phyloP scores from a whole-genome alignment of 2,329 filamentous ascomycete species.

The Coniochaeta hoffmannii region DNA sequence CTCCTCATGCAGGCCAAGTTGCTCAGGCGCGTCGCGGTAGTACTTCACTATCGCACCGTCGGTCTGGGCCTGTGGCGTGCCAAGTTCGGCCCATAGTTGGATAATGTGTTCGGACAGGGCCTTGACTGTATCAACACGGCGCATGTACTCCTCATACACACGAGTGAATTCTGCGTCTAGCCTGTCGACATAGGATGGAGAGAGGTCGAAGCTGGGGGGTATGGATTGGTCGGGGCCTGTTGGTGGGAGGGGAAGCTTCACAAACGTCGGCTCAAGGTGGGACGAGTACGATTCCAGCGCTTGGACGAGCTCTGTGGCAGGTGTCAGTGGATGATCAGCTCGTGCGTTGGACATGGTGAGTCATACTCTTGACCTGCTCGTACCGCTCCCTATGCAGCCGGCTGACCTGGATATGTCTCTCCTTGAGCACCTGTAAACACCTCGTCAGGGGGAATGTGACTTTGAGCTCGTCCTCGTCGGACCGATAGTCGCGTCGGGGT shows the following conservation, averaged over 20 bases:
- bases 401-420: slow-evolving; percentile 75
- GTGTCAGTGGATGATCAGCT: slow-evolving; percentile 12
- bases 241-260: slow-evolving; percentile 78
- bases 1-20: slow-evolving; percentile 84
- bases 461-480: slow-evolving; percentile 58
- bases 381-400: slow-evolving; percentile 85
- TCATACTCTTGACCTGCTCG: slow-evolving; percentile 87
- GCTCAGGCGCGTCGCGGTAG: slow-evolving; percentile 85
- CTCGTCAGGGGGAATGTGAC: slow-evolving; percentile 77
- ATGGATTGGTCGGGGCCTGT: slow-evolving; percentile 69
- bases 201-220: slow-evolving; percentile 85
- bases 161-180: slow-evolving; percentile 88
- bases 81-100: slow-evolving; percentile 90
- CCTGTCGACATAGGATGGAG: slow-evolving; percentile 74
- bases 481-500: slow-evolving; percentile 52
- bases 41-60: slow-evolving; percentile 81
- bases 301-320: slow-evolving; percentile 71
- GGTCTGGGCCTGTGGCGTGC: slow-evolving; percentile 87
- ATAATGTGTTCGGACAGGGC: slow-evolving; percentile 77
- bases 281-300: slow-evolving; percentile 94
- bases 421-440: slow-evolving; percentile 74
- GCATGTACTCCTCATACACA: slow-evolving; percentile 94
- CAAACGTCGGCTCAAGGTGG: slow-evolving; percentile 84
- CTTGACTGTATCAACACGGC: slow-evolving; percentile 69
- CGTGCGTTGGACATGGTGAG: not conserved